Evolutionary conservation across 176 grass and related monocot genomes (phyloP).

Genomic region (Ensete glaucum): DNA sequence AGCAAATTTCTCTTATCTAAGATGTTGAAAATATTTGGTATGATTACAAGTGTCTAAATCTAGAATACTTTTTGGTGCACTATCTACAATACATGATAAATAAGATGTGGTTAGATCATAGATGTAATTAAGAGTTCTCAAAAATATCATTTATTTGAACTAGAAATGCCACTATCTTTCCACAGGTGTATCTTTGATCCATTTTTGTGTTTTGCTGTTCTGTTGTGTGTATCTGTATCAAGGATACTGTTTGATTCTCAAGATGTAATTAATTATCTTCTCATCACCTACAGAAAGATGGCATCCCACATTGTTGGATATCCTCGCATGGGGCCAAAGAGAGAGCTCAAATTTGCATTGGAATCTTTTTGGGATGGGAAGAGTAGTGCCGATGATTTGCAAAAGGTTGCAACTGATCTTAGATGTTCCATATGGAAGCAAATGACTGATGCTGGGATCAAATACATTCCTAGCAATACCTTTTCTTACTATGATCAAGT

Average conservation of each 20-base stretch:
- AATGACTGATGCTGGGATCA: constrained; percentile 80
- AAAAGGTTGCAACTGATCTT: constrained; percentile 72
- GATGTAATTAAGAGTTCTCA: too few species aligned
- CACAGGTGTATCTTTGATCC: neutral
- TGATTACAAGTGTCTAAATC: too few species aligned
- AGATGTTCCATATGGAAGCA: constrained; percentile 92
- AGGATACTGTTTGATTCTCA: neutral
- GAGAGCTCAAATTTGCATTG: constrained; percentile 89
- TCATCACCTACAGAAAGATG: constrained; percentile 41
- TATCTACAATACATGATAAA: too few species aligned
- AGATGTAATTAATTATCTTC: constrained; percentile 6
- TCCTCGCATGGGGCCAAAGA: constrained; percentile 96
- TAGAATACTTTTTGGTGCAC: too few species aligned
- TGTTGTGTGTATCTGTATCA: neutral
- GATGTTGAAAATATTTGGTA: too few species aligned
- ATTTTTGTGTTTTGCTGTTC: neutral
- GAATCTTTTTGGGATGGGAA: constrained; percentile 97
- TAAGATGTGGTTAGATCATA: too few species aligned
- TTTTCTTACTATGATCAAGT: constrained; percentile 93
- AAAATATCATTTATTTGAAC: too few species aligned
- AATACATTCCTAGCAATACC: constrained; percentile 93
- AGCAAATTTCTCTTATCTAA: too few species aligned
- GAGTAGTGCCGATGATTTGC: constrained; percentile 66
- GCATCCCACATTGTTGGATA: constrained; percentile 97
- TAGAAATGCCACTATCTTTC: neutral